Evolutionary conservation across 352 stramenopile genomes (phyloP), one percentile per base, ranked within the genome.

Genomic region (Pythium sukuiense): DNA sequence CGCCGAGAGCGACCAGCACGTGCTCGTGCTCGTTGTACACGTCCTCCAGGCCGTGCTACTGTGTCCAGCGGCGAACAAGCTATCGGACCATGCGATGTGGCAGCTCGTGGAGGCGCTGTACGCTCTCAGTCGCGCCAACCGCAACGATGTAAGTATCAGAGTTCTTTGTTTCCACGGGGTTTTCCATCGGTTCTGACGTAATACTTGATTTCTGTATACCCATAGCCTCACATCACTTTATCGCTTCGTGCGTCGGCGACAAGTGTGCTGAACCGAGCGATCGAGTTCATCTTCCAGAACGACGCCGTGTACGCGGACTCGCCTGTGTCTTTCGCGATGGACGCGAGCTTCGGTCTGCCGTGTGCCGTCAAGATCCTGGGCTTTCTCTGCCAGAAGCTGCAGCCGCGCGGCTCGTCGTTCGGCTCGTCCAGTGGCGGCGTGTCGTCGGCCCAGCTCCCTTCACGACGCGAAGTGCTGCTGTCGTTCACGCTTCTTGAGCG

Each of bases 71-170:
- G 91, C 83, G 18, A 33, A 63, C 24, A 80, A 89, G 30, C 83
- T 99, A 6, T 95, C 90, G 37, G 89, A 97, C 54, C 84, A 94
- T 55, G 90, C 96, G 18, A 95, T 98, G 72, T 98, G 97, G 82
- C 90, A 98, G 49, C 83, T 99, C 43, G 84, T 99, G 27, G 90
- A 99, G 70, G 97, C 93, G 26, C 97, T 98, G 35, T 98, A 98
- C 69, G 87, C 92, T 41, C 96, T 99, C 56, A 96, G 87, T 58
- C 87, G 85, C n/a, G 70, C 79, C 41, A 75, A 73, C 54, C 78
- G 76, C 45, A 70, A 80, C 52, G 79, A 90, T 46, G 84, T 90
- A 80, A 64, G 81, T 79, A 20, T 48, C 18, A 6, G 14, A n/a
- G 16, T 0, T 43, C 32, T 16, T 16, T 12, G 35, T 43, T 43